phyloP scores from a whole-genome alignment of 768 basidiomycete genomes.

The Tremella mesenterica region DNA sequence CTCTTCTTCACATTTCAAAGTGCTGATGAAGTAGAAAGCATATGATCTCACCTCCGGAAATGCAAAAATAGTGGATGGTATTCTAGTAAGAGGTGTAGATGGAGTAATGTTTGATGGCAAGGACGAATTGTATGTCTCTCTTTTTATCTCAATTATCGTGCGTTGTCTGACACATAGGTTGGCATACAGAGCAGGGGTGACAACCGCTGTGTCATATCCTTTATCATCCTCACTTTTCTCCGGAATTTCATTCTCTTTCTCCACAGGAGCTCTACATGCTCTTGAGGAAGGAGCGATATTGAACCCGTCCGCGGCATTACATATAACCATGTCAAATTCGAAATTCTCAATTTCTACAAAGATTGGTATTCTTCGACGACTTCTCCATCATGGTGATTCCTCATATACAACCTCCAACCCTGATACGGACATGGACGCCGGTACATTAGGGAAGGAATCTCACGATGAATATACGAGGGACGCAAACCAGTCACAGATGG shows the following conservation, averaged over 20 bases:
- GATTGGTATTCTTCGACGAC: constrained; percentile 60
- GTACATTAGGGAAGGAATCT: too few relatives aligned
- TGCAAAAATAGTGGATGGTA: constrained; percentile 46
- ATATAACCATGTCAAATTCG: constrained; percentile 54
- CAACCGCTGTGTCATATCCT: constrained; percentile 59
- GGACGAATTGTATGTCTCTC: constrained; percentile 56
- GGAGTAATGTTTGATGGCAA: constrained; percentile 63
- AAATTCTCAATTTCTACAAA: constrained; percentile 67
- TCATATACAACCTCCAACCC: too few relatives aligned
- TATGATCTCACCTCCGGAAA: constrained; percentile 41
- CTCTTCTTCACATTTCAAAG: background rate
- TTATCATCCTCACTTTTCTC: constrained; percentile 51
- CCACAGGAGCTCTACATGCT: constrained; percentile 54
- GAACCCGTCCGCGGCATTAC: constrained; percentile 58
- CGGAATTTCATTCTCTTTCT: constrained; percentile 60
- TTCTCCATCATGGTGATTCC: constrained; percentile 56
- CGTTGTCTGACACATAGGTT: constrained; percentile 49
- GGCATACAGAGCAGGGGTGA: constrained; percentile 67
- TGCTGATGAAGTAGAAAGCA: constrained; percentile 39
- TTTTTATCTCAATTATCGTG: too few relatives aligned
- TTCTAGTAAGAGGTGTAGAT: constrained; percentile 58
- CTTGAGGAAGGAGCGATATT: constrained; percentile 59
- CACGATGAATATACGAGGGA: too few relatives aligned
- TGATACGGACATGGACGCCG: too few relatives aligned
- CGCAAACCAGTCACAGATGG: too few relatives aligned